A percentile compares a stretch with the other conserved stretches of the same genome.
These are phyloP conservation scores for Lasiosphaeria hispida DNA, from an alignment of 495 filamentous ascomycete genomes.

Conservation along the genomic window DNA sequence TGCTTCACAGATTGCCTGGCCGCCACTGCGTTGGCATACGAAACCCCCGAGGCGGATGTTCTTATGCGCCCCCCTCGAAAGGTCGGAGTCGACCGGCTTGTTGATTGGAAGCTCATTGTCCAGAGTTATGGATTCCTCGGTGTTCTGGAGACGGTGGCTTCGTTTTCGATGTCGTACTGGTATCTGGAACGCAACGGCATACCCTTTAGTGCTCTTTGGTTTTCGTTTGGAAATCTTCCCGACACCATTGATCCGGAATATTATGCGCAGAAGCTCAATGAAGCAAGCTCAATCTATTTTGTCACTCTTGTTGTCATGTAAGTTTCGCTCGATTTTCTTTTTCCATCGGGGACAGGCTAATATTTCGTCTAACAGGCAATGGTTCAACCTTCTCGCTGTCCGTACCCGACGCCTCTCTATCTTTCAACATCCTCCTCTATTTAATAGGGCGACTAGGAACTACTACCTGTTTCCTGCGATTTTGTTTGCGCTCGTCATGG, in stretches of 20 bases:
- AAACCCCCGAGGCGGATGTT: conserved; percentile 68
- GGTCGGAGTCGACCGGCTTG: conserved; percentile 58
- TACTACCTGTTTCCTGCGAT: conserved; percentile 64
- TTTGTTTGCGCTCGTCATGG: conserved; percentile 58
- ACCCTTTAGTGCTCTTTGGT: conserved; percentile 56
- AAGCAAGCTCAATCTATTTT: conserved; percentile 67
- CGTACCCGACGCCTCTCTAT: conserved; percentile 64
- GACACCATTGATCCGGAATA: conserved; percentile 45
- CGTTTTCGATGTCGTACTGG: conserved; percentile 67
- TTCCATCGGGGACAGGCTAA: neutral
- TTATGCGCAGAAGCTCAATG: conserved; percentile 48
- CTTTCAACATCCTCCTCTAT: conserved; percentile 61
- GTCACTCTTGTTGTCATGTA: conserved; percentile 69
- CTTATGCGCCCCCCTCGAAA: conserved; percentile 59
- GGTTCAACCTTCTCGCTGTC: conserved; percentile 64
- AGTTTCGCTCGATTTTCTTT: conserved; percentile 11
- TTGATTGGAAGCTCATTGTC: conserved; percentile 62
- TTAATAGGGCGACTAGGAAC: conserved; percentile 58
- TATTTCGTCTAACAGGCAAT: conserved; percentile 48
- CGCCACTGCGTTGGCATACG: conserved; percentile 67
- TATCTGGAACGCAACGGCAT: conserved; percentile 59
- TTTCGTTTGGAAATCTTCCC: conserved; percentile 54
- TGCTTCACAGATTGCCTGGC: conserved; percentile 68
- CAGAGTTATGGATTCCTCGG: conserved; percentile 66
- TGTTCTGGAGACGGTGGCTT: conserved; percentile 55